phyloP scores from a whole-genome alignment of 169 alveolate genomes.

The Plasmodium adleri region DNA sequence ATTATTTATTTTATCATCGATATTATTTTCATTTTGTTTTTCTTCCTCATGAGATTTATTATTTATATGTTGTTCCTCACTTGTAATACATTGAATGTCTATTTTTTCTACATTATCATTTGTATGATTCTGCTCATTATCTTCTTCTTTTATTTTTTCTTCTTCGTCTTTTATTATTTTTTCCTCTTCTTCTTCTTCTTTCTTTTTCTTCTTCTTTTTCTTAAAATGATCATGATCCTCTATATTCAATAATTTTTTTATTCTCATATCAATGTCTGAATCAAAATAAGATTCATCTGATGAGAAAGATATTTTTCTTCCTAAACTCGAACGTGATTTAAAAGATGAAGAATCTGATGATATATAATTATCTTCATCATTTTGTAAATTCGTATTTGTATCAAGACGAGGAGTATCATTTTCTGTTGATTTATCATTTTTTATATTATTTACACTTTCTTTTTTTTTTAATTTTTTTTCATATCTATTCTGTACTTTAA shows the following conservation, averaged over 20 bases:
- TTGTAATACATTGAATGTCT: too few species aligned
- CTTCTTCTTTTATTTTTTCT: background rate
- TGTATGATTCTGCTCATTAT: background rate
- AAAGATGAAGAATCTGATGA: conserved; percentile 38
- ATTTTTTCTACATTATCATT: background rate
- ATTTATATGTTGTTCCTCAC: background rate
- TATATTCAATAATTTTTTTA: conserved; percentile 23
- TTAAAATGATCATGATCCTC: conserved; percentile 1
- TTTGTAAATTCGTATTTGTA: background rate
- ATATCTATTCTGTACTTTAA: conserved; percentile 39
- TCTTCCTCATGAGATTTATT: background rate
- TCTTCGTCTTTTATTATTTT: background rate
- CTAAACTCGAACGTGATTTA: conserved; percentile 36
- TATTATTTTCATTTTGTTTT: conserved; percentile 1
- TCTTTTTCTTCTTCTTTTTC: conserved; percentile 8
- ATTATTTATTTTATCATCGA: conserved; percentile 4
- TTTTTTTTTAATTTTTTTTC: conserved; percentile 19
- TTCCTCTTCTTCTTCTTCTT: background rate
- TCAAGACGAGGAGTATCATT: background rate
- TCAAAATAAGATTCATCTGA: conserved; percentile 62
- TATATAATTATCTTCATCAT: background rate
- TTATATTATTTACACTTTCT: background rate
- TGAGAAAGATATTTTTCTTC: conserved; percentile 16
- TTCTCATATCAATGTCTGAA: conserved; percentile 33
- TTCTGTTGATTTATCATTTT: background rate